Base-by-base conservation (phyloP, 805 yeast genomes). In the Metschnikowia matae region DNA sequence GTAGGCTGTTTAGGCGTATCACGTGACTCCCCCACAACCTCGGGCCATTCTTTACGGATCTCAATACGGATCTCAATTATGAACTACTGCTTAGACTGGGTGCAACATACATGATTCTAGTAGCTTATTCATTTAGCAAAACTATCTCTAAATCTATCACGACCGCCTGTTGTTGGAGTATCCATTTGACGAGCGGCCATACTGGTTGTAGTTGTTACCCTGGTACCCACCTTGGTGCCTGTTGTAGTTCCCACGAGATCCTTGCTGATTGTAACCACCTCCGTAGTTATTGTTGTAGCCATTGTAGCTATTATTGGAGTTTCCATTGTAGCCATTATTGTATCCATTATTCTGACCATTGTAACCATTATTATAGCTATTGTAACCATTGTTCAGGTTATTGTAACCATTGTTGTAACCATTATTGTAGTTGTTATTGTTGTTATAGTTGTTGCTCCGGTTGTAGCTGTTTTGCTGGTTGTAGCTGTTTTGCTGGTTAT, bases 181-280 rank as follows among this genome's bases (percentile, higher is more conserved):
- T 31, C 45, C 45, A 31, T 41, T 41, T 10, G 36, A 31, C 18
- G 36, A 41, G 14, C 36, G 32, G 26, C 45, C 45, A 31, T 41
- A 18, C 37, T 41, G 45, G n/a, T 41, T 41, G 31, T 50, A 36
- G 20, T 18, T n/a, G 36, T 36, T 32, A 34, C 42, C 34, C 23
- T 29, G 32, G 31, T 44, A 35, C 11, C 49, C 47, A 10, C 52
- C 46, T 39, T 54, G 46, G 15, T 39, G 23, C 14, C 42, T 48
- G 18, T 47, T 35, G 48, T 36, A 20, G 20, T 23, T 39, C 13
- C 32, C 42, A 26, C 41, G 41, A n/a, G 31, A 15, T n/a, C 40
- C 47, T 10, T 36, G 42, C 31, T 53, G 44, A 29, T 47, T 51
- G 39, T 41, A 7, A n/a, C 41, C 41, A 39, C 41, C 41, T n/a